Percentiles rank a stretch among this genome's conserved stretches.
Conservation (phyloP, 805 yeast genomes). For the Pichia heedii region DNA sequence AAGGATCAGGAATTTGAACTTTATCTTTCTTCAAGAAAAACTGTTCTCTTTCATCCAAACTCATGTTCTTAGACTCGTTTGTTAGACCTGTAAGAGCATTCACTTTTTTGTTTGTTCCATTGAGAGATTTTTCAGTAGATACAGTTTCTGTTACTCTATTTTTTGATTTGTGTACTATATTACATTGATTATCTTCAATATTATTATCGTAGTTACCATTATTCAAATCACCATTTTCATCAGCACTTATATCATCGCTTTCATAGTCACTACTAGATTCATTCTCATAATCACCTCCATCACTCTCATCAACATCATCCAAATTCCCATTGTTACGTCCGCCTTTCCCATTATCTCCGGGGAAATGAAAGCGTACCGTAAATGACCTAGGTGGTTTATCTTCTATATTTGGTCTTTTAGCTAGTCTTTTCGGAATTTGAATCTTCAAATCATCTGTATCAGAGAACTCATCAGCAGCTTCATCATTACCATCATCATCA, state of each 20-base stretch:
- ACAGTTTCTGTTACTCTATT: too few species aligned
- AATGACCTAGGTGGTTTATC: constrained; percentile 29
- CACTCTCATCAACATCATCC: not conserved
- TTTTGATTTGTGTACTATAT: too few species aligned
- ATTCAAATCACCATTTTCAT: not conserved
- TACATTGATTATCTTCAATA: too few species aligned
- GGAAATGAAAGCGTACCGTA: constrained; percentile 21
- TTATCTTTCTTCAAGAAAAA: constrained; percentile 1
- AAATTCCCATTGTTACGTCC: constrained; percentile 2
- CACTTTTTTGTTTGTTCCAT: constrained; percentile 1
- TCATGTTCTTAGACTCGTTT: constrained; percentile 5
- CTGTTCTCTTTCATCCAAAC: constrained; percentile 11
- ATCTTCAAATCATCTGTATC: constrained; percentile 6
- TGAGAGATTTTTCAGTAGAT: too few species aligned
- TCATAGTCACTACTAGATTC: not conserved
- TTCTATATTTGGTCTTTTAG: constrained; percentile 16
- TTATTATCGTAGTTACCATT: too few species aligned
- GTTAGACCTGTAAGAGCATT: constrained; percentile 16
- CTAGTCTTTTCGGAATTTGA: constrained; percentile 18
- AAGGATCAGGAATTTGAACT: constrained; percentile 16
- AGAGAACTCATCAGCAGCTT: constrained; percentile 5
- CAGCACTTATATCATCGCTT: not conserved
- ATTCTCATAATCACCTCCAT: not conserved
- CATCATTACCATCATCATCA: constrained; percentile 1
- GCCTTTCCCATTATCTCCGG: constrained; percentile 8